These are phyloP conservation scores for Solanum hybrid DNA, from an alignment of 305 asterid species.

Conservation along the genomic window DNA sequence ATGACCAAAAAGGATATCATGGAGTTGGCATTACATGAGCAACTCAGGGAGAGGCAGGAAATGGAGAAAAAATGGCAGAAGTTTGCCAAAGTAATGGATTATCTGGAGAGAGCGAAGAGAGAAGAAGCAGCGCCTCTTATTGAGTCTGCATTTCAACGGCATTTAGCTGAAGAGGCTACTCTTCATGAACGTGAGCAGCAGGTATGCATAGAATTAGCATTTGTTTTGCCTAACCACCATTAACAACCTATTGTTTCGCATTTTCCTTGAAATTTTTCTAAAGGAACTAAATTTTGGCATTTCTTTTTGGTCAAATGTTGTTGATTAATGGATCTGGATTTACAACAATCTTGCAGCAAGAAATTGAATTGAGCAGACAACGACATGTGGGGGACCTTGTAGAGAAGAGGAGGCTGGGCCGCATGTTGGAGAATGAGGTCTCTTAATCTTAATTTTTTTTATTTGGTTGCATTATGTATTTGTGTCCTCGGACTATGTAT, in stretches of 20 bases:
- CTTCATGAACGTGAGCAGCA: neutral
- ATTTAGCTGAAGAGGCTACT: neutral
- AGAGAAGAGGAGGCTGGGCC: neutral
- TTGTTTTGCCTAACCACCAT: neutral
- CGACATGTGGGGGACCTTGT: neutral
- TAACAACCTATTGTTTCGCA: neutral
- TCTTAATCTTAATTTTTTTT: neutral
- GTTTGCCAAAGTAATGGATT: neutral
- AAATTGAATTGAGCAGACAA: neutral
- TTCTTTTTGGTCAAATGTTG: neutral
- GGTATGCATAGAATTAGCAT: neutral
- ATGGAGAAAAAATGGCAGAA: neutral
- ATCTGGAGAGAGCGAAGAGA: neutral
- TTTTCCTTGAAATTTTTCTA: neutral
- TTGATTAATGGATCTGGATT: neutral
- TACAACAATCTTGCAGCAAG: neutral
- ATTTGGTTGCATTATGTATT: neutral
- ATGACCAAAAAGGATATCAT: neutral
- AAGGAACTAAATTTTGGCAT: neutral
- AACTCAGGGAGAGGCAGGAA: neutral
- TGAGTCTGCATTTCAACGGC: neutral
- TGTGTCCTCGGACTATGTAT: neutral
- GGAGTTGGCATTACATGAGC: neutral
- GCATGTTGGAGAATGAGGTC: neutral
- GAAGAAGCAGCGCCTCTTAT: neutral